Evolutionary conservation across 257 asterid genomes (phyloP).

Genomic region (Nyctanthes arbortristis): DNA sequence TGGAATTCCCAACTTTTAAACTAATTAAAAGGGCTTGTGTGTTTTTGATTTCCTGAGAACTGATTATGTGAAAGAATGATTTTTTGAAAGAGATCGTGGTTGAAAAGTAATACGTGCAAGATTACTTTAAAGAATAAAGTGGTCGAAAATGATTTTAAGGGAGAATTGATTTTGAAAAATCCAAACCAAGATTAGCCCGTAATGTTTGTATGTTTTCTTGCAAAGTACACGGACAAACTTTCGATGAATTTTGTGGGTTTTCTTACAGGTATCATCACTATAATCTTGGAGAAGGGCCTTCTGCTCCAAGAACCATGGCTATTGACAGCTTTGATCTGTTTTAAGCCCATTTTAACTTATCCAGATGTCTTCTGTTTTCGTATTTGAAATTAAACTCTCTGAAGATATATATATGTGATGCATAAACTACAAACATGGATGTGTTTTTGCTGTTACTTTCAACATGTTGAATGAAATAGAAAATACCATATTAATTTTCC

Average conservation of each 20-base stretch:
- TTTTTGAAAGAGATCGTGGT: too few species aligned
- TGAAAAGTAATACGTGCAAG: too few species aligned
- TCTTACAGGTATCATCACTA: constrained; percentile 59
- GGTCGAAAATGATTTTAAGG: too few species aligned
- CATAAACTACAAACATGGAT: background rate
- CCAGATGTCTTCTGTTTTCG: background rate
- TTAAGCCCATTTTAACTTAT: background rate
- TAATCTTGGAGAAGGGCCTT: constrained; percentile 64
- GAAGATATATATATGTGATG: background rate
- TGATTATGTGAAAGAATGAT: too few species aligned
- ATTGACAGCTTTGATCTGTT: constrained; percentile 49
- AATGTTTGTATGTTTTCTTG: too few species aligned
- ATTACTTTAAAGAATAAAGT: too few species aligned
- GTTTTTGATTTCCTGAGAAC: too few species aligned
- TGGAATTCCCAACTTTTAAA: too few species aligned
- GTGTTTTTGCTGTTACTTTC: background rate
- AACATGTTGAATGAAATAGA: background rate
- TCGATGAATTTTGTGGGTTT: background rate
- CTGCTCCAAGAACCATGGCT: constrained; percentile 57
- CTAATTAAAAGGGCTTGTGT: too few species aligned
- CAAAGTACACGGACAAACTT: background rate
- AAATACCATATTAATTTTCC: constrained; percentile 1
- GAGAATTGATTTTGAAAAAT: too few species aligned
- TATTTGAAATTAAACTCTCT: background rate
- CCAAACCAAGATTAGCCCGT: too few species aligned